Percentiles rank a stretch among this genome's conserved stretches.
Conservation (phyloP, 495 filamentous ascomycete genomes). For the Hypoxylon perforatum region DNA sequence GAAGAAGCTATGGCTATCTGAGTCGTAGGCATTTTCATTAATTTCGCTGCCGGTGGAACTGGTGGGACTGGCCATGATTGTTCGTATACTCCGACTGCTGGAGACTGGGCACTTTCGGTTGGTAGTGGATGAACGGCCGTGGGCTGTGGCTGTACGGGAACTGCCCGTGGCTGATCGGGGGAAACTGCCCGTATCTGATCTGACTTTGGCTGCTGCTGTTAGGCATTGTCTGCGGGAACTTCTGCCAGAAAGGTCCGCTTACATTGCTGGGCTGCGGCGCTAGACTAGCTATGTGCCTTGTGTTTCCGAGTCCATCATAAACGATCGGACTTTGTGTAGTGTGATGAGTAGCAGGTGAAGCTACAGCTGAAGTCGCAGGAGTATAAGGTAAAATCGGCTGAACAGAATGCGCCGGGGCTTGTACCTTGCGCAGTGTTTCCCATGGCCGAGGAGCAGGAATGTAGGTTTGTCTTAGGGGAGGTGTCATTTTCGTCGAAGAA, state of each 20-base stretch:
- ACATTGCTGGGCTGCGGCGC: slow-evolving; percentile 45
- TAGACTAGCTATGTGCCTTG: slow-evolving; percentile 34
- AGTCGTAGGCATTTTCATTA: slow-evolving; percentile 15
- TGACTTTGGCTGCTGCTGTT: slow-evolving; percentile 45
- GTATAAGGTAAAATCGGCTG: slow-evolving; percentile 7
- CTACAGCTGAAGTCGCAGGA: slow-evolving; percentile 2
- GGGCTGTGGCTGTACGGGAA: slow-evolving; percentile 24
- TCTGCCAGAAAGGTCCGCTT: slow-evolving; percentile 48
- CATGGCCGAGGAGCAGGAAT: slow-evolving; percentile 47
- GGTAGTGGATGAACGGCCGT: slow-evolving; percentile 12
- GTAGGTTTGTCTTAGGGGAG: slow-evolving; percentile 33
- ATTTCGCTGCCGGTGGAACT: slow-evolving; percentile 1
- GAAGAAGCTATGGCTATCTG: slow-evolving; percentile 5
- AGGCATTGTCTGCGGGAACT: slow-evolving; percentile 44
- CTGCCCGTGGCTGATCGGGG: slow-evolving; percentile 24
- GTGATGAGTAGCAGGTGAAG: neutral
- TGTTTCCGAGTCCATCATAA: slow-evolving; percentile 13
- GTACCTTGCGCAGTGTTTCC: slow-evolving; percentile 43
- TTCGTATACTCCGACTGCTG: slow-evolving; percentile 9
- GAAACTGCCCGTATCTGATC: slow-evolving; percentile 19
- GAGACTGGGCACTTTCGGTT: slow-evolving; percentile 1
- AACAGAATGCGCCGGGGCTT: slow-evolving; percentile 20
- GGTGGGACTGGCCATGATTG: neutral
- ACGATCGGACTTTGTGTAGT: slow-evolving; percentile 1
- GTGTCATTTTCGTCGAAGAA: slow-evolving; percentile 4